Base-by-base conservation (phyloP, 208 protist genomes). In the Leptomonas seymouri region DNA sequence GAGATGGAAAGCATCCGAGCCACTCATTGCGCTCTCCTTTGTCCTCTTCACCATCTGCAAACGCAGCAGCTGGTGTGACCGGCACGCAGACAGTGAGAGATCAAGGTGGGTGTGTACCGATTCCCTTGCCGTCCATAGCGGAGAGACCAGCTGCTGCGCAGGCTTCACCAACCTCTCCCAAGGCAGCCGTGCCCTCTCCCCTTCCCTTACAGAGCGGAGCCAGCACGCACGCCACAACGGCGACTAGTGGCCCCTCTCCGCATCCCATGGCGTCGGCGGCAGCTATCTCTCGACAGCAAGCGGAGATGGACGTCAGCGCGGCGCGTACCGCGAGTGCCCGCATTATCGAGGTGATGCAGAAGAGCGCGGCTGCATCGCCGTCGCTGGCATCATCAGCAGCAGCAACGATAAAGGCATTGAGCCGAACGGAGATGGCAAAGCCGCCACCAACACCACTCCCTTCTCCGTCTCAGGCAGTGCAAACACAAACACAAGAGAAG, bases 321-420 rank as follows among this genome's bases (percentile, higher is more conserved):
- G 64, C 74, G 8, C 60, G 57, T 21, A 61, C 67, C 15, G 57
- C 48, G n/a, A 61, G 62, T 34, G 67, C 51, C 11, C 53, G 67
- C 21, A 79, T 62, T 31, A 68, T 65, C 21, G 46, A 49, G 0
- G 69, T 48, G 28, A 67, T 74, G 50, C 69, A 74, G 69, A 67
- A 61, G 18, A 45, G 61, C 42, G 31, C 44, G 9, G 28, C 28
- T 23, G 14, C 54, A 11, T n/a, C 23, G 34, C 18, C 54, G 2
- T 23, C 42, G 0, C 21, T 1, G 0, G 25, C 51, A n/a, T n/a
- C 34, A 6, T 6, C 58, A 21, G 21, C 23, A 25, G 21, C 48
- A 30, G 48, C 48, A 12, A 21, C 48, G n/a, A n/a, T n/a, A n/a
- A n/a, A n/a, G n/a, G n/a, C n/a, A n/a, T n/a, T n/a, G n/a, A n/a